Evolutionary conservation across 2,329 filamentous ascomycete genomes (phyloP).

Genomic region (Fusarium subtropicale): DNA sequence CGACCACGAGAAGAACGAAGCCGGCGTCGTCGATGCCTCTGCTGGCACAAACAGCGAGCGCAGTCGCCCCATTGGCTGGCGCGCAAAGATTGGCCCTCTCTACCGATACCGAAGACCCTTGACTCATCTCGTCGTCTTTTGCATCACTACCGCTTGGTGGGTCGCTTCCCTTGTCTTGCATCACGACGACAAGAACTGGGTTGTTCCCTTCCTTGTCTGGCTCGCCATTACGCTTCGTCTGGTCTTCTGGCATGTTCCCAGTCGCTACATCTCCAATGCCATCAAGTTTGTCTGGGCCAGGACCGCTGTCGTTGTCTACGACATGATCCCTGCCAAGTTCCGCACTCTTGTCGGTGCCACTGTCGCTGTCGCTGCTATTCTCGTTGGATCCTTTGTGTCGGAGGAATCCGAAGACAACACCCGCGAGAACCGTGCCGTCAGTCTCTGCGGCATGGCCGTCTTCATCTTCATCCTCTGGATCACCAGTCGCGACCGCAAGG

Average conservation of each 20-base stretch:
- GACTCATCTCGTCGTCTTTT: conserved; percentile 60
- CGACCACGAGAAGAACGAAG: conserved; percentile 55
- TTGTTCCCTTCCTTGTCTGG: conserved; percentile 86
- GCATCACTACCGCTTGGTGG: conserved; percentile 73
- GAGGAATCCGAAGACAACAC: conserved; percentile 80
- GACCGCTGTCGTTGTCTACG: conserved; percentile 68
- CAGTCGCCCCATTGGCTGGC: conserved; percentile 19
- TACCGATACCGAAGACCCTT: conserved; percentile 60
- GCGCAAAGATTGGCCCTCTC: conserved; percentile 49
- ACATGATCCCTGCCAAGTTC: conserved; percentile 73
- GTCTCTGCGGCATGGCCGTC: conserved; percentile 80
- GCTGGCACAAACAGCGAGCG: conserved; percentile 41
- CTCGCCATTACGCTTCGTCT: conserved; percentile 79
- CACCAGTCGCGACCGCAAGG: conserved; percentile 76
- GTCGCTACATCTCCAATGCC: conserved; percentile 72
- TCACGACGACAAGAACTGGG: conserved; percentile 79
- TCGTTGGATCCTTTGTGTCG: conserved; percentile 82
- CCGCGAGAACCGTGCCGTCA: conserved; percentile 81
- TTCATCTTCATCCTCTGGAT: conserved; percentile 74
- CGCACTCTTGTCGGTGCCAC: conserved; percentile 72
- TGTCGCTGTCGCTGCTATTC: conserved; percentile 75
- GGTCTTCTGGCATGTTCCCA: conserved; percentile 78
- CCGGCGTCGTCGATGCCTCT: conserved; percentile 48
- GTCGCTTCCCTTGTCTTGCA: conserved; percentile 80
- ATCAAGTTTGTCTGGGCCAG: conserved; percentile 76